Evolutionary conservation across 108 stramenopile genomes (phyloP).

Genomic region (Stephanodiscus triporus): DNA sequence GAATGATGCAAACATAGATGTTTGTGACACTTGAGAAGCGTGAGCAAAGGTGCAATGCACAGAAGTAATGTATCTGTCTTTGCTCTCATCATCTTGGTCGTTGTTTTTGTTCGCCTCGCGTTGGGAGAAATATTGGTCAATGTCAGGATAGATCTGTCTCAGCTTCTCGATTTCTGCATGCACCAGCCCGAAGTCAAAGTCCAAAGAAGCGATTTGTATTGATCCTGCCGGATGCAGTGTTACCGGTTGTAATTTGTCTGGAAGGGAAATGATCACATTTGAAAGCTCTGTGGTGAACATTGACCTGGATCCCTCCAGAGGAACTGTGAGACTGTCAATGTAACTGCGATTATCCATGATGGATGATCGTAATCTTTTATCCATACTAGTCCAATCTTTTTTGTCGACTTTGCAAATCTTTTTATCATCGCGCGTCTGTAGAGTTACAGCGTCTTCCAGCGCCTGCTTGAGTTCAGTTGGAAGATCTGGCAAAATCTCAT

Average conservation of each 20-base stretch:
- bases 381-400: slow-evolving; percentile 36
- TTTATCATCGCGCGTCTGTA: slow-evolving; percentile 43
- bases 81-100: slow-evolving; percentile 21
- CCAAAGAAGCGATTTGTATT: slow-evolving; percentile 63
- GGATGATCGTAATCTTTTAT: slow-evolving; percentile 38
- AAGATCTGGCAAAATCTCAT: slow-evolving; percentile 23
- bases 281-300: slow-evolving; percentile 49
- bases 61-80: slow-evolving; percentile 18
- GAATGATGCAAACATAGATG: slow-evolving; percentile 15
- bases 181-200: slow-evolving; percentile 30
- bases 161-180: slow-evolving; percentile 8
- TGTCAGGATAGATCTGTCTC: slow-evolving; percentile 11
- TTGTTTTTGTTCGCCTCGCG: slow-evolving; percentile 26
- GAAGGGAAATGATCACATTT: slow-evolving; percentile 23
- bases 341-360: slow-evolving; percentile 28
- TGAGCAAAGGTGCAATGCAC: slow-evolving; percentile 27
- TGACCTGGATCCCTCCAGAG: slow-evolving; percentile 27
- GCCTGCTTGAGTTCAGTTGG: slow-evolving; percentile 59
- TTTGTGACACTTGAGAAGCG: slow-evolving; percentile 12
- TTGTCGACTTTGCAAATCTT: slow-evolving; percentile 33
- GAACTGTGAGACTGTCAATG: slow-evolving; percentile 36
- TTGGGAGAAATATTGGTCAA: slow-evolving; percentile 17
- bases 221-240: background rate
- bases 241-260: slow-evolving; percentile 7
- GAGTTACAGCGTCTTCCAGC: slow-evolving; percentile 60